Evolutionary conservation across 2,329 filamentous ascomycete species (phyloP), one percentile per base, ranked within the genome.

Genomic region (Colletotrichum magnum): DNA sequence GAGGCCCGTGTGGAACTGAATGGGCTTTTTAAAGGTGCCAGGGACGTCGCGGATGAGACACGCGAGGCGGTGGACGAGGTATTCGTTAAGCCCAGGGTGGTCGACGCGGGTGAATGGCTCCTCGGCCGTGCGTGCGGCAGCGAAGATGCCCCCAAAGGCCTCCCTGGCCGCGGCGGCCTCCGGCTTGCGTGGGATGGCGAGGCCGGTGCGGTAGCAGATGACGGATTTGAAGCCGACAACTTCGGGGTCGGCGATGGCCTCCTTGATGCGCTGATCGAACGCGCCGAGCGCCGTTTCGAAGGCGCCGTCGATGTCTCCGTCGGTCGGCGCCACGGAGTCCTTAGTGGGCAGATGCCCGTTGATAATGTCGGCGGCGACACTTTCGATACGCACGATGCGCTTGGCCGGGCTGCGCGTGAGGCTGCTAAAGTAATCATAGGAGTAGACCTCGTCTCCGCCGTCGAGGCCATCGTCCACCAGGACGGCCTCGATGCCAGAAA

Each of bases 191-290:
- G 86, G 81, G 16, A 95, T 83, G 47, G 88, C 87, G 6, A 95
- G 83, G 0, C 94, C 94, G 0, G 90, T 93, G 15, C 93, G 87
- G 77, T 96, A 96, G 80, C 93, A 95, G 64, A 97, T 89, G 57
- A 95, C 89, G 1, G 90, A 93, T 79, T 97, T 96, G 86, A 97
- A 97, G 2, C 88, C 94, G 1, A 89, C 93, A 2, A 97, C 90
- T 18, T 90, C 86, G 0, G 87, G 81, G 75, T 96, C 90, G 0
- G 84, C 81, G 28, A 94, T 84, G 3, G 88, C 86, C 1, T 84
- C 79, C 12, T 81, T 76, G 43, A 96, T 90, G 13, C 79, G 76
- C 1, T 77, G 74, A 12, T 84, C 78, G 36, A 83, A 78, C 3
- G 52, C 72, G 36, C 74, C 75, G 78, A 82, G 84, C 36, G 75